Conservation (phyloP, 1,284 basidiomycete genomes). For the Cerioporus squamosus region DNA sequence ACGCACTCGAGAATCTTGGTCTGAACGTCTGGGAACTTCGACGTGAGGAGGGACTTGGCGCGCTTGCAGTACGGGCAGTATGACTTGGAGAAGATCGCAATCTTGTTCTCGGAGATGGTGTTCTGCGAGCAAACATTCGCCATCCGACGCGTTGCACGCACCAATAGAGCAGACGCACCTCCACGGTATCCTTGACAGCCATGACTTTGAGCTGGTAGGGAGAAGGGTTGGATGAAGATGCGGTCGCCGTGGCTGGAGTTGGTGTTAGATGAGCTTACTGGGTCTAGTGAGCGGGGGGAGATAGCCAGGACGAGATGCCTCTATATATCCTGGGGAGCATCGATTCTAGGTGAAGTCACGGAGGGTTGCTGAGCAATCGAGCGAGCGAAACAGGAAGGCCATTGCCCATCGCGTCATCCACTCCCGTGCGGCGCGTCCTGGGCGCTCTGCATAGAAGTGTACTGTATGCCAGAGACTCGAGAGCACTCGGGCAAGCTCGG, state of each 20-base stretch:
- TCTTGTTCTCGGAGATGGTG: conserved; percentile 58
- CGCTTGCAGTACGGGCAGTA: conserved; percentile 62
- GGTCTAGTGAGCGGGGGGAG: conserved; percentile 23
- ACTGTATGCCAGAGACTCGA: too few relatives aligned
- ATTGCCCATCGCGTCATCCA: conserved; percentile 25
- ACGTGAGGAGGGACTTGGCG: conserved; percentile 60
- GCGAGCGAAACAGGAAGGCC: background rate
- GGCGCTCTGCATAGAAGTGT: too few relatives aligned
- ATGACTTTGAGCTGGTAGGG: conserved; percentile 43
- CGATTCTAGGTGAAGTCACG: conserved; percentile 1
- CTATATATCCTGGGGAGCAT: conserved; percentile 35
- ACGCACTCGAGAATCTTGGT: conserved; percentile 65
- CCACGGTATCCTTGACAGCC: conserved; percentile 44
- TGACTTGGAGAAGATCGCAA: conserved; percentile 75
- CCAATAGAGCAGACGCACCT: conserved; percentile 35
- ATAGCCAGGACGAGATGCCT: conserved; percentile 21
- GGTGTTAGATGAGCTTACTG: conserved; percentile 30
- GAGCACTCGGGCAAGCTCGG: background rate
- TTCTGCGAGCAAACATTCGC: conserved; percentile 39
- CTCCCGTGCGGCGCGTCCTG: background rate
- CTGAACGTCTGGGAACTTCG: conserved; percentile 51
- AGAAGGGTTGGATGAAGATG: conserved; percentile 42
- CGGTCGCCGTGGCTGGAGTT: conserved; percentile 27
- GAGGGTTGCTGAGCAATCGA: conserved; percentile 21
- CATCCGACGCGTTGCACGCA: background rate